phyloP scores from a whole-genome alignment of 306 rosid genomes.

The Coriaria nepalensis region DNA sequence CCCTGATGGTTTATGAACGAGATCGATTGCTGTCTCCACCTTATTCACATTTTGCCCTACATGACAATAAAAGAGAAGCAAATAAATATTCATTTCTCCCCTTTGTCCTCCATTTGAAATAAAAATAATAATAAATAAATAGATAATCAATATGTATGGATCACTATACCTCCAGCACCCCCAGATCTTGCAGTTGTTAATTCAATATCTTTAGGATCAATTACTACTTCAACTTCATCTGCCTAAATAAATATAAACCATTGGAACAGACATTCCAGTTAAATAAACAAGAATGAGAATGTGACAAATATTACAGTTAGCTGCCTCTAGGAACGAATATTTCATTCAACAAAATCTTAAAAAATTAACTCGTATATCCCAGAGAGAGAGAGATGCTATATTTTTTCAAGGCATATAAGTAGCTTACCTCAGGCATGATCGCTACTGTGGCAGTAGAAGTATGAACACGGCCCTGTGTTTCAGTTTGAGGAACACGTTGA shows the following conservation, averaged over 20 bases:
- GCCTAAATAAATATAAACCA: conserved; percentile 41
- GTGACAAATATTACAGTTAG: too few relatives aligned
- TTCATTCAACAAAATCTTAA: background rate
- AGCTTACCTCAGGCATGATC: conserved; percentile 95
- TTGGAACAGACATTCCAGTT: conserved; percentile 8
- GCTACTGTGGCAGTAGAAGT: conserved; percentile 99
- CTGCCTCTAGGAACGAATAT: too few relatives aligned
- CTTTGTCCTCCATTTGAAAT: background rate
- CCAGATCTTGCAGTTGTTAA: conserved; percentile 92
- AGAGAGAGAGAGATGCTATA: conserved; percentile 4
- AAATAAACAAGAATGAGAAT: background rate
- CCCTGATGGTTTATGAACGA: conserved; percentile 90
- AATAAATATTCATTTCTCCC: conserved; percentile 10
- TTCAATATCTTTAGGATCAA: conserved; percentile 94
- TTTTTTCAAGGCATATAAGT: conserved; percentile 4
- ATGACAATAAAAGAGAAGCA: conserved; percentile 17
- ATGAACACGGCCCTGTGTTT: conserved; percentile 92
- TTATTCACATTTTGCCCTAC: conserved; percentile 99
- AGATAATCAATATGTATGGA: background rate
- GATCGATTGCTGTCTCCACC: conserved; percentile 98
- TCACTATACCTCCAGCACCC: conserved; percentile 90
- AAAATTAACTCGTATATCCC: background rate
- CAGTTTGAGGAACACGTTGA: conserved; percentile 97
- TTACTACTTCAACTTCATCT: conserved; percentile 89
- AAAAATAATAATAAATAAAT: background rate